A percentile compares a stretch with the other conserved stretches of the same genome.
Evolutionary conservation across 352 stramenopile genomes (phyloP).

Genomic region (Pythium coloratum): DNA sequence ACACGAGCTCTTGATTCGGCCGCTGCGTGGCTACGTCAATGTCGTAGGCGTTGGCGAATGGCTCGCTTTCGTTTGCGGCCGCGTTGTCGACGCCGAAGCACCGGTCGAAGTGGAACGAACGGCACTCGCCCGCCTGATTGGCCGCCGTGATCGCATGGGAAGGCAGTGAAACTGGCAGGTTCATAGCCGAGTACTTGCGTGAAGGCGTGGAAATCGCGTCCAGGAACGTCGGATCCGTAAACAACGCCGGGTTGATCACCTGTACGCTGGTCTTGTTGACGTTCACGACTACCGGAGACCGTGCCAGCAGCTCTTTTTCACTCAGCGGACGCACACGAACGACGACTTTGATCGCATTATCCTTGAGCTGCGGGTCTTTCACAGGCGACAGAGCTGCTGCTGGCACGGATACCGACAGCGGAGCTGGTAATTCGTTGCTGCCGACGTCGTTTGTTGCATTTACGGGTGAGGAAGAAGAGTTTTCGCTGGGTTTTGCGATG

Average conservation of each 20-base stretch:
- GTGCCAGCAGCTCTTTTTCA: conserved; percentile 46
- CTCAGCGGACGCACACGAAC: conserved; percentile 69
- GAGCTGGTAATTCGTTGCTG: background rate
- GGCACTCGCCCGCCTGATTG: conserved; percentile 46
- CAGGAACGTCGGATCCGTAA: conserved; percentile 53
- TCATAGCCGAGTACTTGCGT: conserved; percentile 23
- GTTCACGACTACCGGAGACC: conserved; percentile 54
- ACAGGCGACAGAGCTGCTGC: background rate
- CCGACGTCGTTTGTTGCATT: background rate
- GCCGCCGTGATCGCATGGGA: conserved; percentile 36
- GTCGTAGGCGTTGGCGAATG: conserved; percentile 40
- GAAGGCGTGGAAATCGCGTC: conserved; percentile 37
- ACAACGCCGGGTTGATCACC: conserved; percentile 64
- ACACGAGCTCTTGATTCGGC: conserved; percentile 73
- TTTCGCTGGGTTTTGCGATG: background rate
- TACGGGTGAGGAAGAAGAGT: background rate
- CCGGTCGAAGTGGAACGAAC: conserved; percentile 76
- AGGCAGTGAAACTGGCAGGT: conserved; percentile 33
- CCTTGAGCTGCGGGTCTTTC: conserved; percentile 32
- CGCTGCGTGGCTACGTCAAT: conserved; percentile 41
- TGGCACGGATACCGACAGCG: background rate
- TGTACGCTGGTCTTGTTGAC: conserved; percentile 51
- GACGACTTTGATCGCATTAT: conserved; percentile 72
- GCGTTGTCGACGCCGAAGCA: conserved; percentile 61
- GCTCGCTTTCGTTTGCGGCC: conserved; percentile 33